These are phyloP conservation scores for Amanita pseudoporphyria DNA, from an alignment of 768 basidiomycete species.

Conservation along the genomic window DNA sequence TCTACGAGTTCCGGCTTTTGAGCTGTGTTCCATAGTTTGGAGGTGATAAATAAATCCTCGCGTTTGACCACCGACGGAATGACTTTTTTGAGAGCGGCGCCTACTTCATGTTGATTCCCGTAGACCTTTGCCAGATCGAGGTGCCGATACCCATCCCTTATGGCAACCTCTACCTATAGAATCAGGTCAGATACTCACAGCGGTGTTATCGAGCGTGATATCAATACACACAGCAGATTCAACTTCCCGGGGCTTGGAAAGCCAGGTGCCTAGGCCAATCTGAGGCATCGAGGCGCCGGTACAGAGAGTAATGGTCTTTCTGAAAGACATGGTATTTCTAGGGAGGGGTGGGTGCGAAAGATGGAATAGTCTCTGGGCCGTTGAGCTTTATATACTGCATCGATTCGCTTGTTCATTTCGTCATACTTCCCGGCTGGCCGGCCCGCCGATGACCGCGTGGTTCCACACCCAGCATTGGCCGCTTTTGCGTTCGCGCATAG, in stretches of 20 bases:
- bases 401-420: not conserved
- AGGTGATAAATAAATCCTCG: conserved; percentile 73
- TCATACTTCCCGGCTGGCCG: too few relatives aligned
- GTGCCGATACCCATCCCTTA: conserved; percentile 73
- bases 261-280: conserved; percentile 81
- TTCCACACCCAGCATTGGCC: too few relatives aligned
- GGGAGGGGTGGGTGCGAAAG: not conserved
- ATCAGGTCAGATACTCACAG: conserved; percentile 3
- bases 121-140: conserved; percentile 80
- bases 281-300: conserved; percentile 52
- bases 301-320: conserved; percentile 30
- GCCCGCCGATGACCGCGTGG: too few relatives aligned
- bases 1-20: conserved; percentile 61
- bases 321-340: conserved; percentile 28
- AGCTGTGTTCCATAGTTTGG: conserved; percentile 74
- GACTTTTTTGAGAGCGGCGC: conserved; percentile 65
- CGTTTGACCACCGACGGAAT: conserved; percentile 71
- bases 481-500: too few relatives aligned
- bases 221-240: conserved; percentile 48
- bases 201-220: not conserved
- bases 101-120: conserved; percentile 71
- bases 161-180: conserved; percentile 60
- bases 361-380: not conserved
- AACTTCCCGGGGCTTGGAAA: conserved; percentile 67
- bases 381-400: conserved; percentile 8